phyloP scores from a whole-genome alignment of 2,329 filamentous ascomycete species.

The Rhytidhysteron rufulum region DNA sequence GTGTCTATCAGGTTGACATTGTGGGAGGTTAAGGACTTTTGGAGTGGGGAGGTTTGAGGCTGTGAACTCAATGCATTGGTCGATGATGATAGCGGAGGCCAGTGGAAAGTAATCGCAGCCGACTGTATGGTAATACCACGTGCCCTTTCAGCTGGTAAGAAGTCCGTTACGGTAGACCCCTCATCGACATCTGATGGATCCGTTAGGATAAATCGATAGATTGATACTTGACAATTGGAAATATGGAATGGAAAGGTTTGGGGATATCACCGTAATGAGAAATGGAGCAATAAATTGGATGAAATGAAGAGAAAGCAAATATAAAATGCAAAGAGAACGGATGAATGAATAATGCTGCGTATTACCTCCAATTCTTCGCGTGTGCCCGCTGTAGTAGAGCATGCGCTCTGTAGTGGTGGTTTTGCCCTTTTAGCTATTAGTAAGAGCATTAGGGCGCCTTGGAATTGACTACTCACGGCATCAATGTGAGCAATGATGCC shows the following conservation, averaged over 20 bases:
- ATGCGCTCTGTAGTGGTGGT: slow-evolving; percentile 98
- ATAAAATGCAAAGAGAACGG: neutral
- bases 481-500: slow-evolving; percentile 99
- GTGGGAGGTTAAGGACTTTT: slow-evolving; percentile 55
- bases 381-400: slow-evolving; percentile 94
- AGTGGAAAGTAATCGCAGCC: slow-evolving; percentile 90
- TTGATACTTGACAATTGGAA: neutral
- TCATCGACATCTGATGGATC: slow-evolving; percentile 72
- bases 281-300: neutral
- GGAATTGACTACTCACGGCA: slow-evolving; percentile 60
- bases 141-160: slow-evolving; percentile 85
- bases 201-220: slow-evolving; percentile 2
- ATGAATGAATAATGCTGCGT: neutral
- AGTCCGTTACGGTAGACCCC: slow-evolving; percentile 95
- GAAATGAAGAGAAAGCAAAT: slow-evolving; percentile 2
- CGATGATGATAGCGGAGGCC: slow-evolving; percentile 59
- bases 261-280: neutral
- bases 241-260: neutral
- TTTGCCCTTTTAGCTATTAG: slow-evolving; percentile 61
- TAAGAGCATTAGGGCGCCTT: no score
- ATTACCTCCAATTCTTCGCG: slow-evolving; percentile 71
- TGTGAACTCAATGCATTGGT: neutral
- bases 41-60: slow-evolving; percentile 16
- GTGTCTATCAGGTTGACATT: slow-evolving; percentile 68
- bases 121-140: slow-evolving; percentile 97